A percentile compares a stretch with the other conserved stretches of the same genome.
Evolutionary conservation across 2,329 filamentous ascomycete species (phyloP).

Genomic region (Fusarium keratoplasticum): DNA sequence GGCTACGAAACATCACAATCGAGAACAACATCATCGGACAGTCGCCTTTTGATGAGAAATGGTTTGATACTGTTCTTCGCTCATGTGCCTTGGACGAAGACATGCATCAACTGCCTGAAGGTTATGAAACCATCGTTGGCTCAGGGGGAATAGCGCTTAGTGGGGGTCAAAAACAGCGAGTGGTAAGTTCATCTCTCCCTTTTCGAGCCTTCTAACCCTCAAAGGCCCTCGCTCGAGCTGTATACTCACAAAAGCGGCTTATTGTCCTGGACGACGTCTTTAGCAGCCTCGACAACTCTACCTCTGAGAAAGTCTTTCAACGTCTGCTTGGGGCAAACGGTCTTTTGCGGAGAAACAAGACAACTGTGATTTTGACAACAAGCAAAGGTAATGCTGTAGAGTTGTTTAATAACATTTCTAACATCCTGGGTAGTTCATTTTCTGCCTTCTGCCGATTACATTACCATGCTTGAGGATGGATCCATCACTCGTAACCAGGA

Average conservation of each 20-base stretch:
- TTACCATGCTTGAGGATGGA: conserved; percentile 42
- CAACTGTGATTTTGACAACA: conserved; percentile 48
- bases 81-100: conserved; percentile 53
- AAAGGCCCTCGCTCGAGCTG: conserved; percentile 58
- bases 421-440: conserved; percentile 35
- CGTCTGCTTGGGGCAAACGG: conserved; percentile 55
- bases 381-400: conserved; percentile 6
- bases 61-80: conserved; percentile 46
- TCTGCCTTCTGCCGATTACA: conserved; percentile 37
- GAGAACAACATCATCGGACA: conserved; percentile 53
- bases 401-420: neutral
- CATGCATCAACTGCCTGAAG: conserved; percentile 45
- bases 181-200: conserved; percentile 44
- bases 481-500: conserved; percentile 41
- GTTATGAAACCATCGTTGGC: conserved; percentile 53
- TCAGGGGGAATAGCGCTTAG: conserved; percentile 56
- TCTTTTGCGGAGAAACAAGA: conserved; percentile 52
- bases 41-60: conserved; percentile 41
- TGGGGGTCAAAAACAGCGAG: conserved; percentile 57
- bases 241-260: conserved; percentile 55
- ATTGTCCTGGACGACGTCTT: conserved; percentile 61
- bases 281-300: conserved; percentile 58
- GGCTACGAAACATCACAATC: conserved; percentile 56
- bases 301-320: conserved; percentile 55
- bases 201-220: neutral